phyloP scores from a whole-genome alignment of 2,329 filamentous ascomycete genomes.

The Davidsoniella virescens region DNA sequence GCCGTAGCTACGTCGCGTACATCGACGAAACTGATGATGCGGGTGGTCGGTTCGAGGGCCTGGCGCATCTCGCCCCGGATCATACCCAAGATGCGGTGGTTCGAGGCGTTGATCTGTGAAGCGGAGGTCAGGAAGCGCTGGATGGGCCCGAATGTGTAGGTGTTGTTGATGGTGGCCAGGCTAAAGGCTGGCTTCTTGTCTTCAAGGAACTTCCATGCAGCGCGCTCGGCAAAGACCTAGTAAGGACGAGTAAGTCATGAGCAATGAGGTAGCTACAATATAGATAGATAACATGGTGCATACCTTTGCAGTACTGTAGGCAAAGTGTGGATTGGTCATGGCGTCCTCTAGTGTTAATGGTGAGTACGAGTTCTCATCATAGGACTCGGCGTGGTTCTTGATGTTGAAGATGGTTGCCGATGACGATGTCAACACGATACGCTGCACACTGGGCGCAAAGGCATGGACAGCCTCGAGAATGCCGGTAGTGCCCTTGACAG shows the following conservation, averaged over 20 bases:
- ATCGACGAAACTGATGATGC: conserved; percentile 31
- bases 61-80: conserved; percentile 45
- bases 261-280: background rate
- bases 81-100: conserved; percentile 45
- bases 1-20: conserved; percentile 45
- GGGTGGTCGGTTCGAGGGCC: conserved; percentile 26
- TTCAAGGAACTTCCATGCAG: conserved; percentile 38
- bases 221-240: conserved; percentile 44
- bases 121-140: conserved; percentile 30
- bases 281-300: conserved; percentile 19
- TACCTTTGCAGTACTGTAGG: conserved; percentile 21
- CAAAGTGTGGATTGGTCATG: conserved; percentile 15
- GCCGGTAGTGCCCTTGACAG: conserved; percentile 34
- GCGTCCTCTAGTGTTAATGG: conserved; percentile 18
- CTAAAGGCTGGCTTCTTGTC: conserved; percentile 33
- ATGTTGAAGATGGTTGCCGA: conserved; percentile 29
- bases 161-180: conserved; percentile 44
- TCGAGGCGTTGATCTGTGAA: conserved; percentile 35
- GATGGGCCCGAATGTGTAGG: conserved; percentile 46
- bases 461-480: conserved; percentile 32
- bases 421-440: conserved; percentile 40
- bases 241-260: background rate
- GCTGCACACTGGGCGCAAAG: conserved; percentile 36
- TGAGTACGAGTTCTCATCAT: conserved; percentile 18
- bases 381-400: conserved; percentile 19